Evolutionary conservation across 2,329 filamentous ascomycete genomes (phyloP).

Genomic region (Exophiala phaeomuriformis): DNA sequence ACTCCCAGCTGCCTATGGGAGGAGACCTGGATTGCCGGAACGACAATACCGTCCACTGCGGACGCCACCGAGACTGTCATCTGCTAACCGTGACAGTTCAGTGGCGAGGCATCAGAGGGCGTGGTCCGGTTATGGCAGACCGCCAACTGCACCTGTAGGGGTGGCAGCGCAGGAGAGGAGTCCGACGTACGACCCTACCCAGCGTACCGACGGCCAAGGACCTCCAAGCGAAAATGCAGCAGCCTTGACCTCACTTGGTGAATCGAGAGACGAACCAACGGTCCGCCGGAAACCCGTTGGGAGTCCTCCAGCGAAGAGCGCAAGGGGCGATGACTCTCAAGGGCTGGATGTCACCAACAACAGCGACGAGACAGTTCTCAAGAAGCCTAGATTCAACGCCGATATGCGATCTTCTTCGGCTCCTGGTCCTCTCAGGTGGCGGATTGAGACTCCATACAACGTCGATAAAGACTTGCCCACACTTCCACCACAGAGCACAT

Average conservation of each 20-base stretch:
- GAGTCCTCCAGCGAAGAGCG: slow-evolving; percentile 11
- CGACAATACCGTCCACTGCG: slow-evolving; percentile 6
- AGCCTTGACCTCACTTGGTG: not conserved
- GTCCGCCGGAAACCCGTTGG: slow-evolving; percentile 24
- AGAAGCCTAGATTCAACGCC: slow-evolving; percentile 15
- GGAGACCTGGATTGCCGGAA: not conserved
- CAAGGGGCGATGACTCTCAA: not conserved
- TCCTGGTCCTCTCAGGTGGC: slow-evolving; percentile 9
- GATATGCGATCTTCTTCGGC: slow-evolving; percentile 16
- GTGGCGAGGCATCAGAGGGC: not conserved
- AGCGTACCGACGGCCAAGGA: not conserved
- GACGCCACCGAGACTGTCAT: slow-evolving; percentile 12
- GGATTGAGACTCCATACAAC: slow-evolving; percentile 36
- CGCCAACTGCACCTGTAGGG: not conserved
- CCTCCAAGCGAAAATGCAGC: not conserved
- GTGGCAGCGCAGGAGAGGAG: not conserved
- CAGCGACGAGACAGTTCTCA: slow-evolving; percentile 23
- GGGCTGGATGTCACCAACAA: slow-evolving; percentile 1
- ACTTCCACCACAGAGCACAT: slow-evolving; percentile 18
- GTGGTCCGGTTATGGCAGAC: not conserved
- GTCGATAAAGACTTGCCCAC: slow-evolving; percentile 34
- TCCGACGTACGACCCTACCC: not conserved
- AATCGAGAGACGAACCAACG: not conserved
- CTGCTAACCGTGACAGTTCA: not conserved
- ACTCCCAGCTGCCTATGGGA: slow-evolving; percentile 17